phyloP scores from a whole-genome alignment of 305 asterid species.

The Fraxinus sp. region DNA sequence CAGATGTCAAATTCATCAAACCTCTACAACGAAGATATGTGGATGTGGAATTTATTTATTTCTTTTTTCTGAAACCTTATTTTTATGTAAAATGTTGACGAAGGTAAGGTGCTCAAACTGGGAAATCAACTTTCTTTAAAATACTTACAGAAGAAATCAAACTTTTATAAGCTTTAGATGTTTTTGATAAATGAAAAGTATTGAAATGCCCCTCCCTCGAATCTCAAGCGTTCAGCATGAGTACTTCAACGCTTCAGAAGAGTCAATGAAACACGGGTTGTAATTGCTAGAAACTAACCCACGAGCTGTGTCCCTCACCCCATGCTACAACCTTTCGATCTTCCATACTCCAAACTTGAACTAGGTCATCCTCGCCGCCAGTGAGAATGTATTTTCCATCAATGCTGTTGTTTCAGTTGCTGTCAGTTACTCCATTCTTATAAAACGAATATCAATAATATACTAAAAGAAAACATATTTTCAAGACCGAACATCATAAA shows the following conservation, averaged over 20 bases:
- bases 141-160: background rate
- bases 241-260: background rate
- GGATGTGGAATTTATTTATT: background rate
- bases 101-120: background rate
- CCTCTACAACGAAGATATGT: background rate
- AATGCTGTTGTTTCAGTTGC: slow-evolving; percentile 63
- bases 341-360: slow-evolving; percentile 99
- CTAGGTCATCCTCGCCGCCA: slow-evolving; percentile 99
- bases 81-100: background rate
- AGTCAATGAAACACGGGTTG: background rate
- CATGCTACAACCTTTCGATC: slow-evolving; percentile 94
- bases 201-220: background rate
- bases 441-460: slow-evolving; percentile 17
- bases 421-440: slow-evolving; percentile 38
- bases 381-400: slow-evolving; percentile 96
- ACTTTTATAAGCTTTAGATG: background rate
- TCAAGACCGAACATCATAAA: background rate
- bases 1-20: background rate
- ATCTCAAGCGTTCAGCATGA: background rate
- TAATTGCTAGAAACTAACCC: slow-evolving; percentile 63
- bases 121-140: background rate
- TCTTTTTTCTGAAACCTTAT: background rate
- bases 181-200: background rate
- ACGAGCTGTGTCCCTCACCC: slow-evolving; percentile 98
- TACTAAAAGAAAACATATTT: slow-evolving; percentile 4